Conservation (phyloP, 2,329 filamentous ascomycete species). For the Verticillium isaacii region DNA sequence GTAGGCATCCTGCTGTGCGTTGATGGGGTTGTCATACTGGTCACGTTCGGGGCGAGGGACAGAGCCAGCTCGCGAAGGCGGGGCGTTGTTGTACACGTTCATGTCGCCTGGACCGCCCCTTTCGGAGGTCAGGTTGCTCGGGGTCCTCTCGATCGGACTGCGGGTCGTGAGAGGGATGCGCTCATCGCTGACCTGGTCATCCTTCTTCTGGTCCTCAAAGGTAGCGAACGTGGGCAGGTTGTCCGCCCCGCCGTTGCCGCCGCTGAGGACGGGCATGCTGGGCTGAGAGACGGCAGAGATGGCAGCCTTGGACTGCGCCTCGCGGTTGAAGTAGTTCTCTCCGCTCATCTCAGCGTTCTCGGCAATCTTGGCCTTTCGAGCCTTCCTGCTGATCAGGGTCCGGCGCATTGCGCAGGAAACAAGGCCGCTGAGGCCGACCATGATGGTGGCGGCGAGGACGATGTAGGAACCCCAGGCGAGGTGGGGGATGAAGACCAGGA, state of each 20-base stretch:
- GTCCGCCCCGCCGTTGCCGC: slow-evolving; percentile 46
- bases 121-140: slow-evolving; percentile 37
- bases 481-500: slow-evolving; percentile 91
- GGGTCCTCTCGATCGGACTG: slow-evolving; percentile 55
- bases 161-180: slow-evolving; percentile 64
- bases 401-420: slow-evolving; percentile 94
- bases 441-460: slow-evolving; percentile 80
- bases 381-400: slow-evolving; percentile 85
- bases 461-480: slow-evolving; percentile 92
- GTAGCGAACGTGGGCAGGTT: slow-evolving; percentile 54
- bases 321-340: slow-evolving; percentile 79
- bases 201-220: slow-evolving; percentile 63
- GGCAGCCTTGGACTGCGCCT: slow-evolving; percentile 48
- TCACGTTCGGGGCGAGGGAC: slow-evolving; percentile 38
- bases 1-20: slow-evolving; percentile 38
- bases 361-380: slow-evolving; percentile 84
- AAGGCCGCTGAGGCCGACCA: slow-evolving; percentile 76
- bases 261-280: slow-evolving; percentile 53
- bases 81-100: slow-evolving; percentile 20
- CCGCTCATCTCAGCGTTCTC: slow-evolving; percentile 98
- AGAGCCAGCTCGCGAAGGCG: slow-evolving; percentile 34
- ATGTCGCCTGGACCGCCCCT: slow-evolving; percentile 28
- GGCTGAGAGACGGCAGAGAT: slow-evolving; percentile 44
- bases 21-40: slow-evolving; percentile 59
- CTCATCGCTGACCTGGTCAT: slow-evolving; percentile 62